Percentiles rank a stretch among this genome's conserved stretches.
Evolutionary conservation across 345 rosid species (phyloP).

Genomic region (Aquilaria sinensis): DNA sequence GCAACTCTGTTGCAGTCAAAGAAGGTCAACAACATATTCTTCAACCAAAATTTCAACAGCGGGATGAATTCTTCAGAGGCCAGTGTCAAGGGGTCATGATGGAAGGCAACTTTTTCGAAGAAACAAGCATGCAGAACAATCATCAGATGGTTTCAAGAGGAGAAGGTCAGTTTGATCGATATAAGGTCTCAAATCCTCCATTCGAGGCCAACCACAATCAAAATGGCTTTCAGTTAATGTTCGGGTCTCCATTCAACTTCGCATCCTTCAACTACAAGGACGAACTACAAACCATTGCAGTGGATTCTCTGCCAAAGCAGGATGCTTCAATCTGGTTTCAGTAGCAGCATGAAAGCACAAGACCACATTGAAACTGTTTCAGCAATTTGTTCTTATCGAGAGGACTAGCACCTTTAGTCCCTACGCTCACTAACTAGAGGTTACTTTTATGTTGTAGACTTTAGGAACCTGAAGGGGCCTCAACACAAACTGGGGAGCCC

Average conservation of each 20-base stretch:
- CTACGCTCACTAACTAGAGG: neutral
- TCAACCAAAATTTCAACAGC: conserved; percentile 50
- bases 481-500: conserved; percentile 17
- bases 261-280: conserved; percentile 64
- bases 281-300: conserved; percentile 46
- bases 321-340: conserved; percentile 71
- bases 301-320: conserved; percentile 57
- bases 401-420: neutral
- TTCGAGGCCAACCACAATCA: conserved; percentile 34
- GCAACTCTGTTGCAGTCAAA: conserved; percentile 14
- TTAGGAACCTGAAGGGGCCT: conserved; percentile 11
- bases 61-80: conserved; percentile 37
- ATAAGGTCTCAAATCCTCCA: conserved; percentile 34
- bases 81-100: conserved; percentile 43
- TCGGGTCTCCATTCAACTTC: conserved; percentile 60
- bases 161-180: conserved; percentile 38
- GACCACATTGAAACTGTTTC: neutral
- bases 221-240: conserved; percentile 44
- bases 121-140: conserved; percentile 37
- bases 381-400: conserved; percentile 3
- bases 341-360: conserved; percentile 8
- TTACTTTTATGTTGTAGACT: neutral
- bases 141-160: conserved; percentile 48
- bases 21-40: conserved; percentile 38
- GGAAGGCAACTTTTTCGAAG: conserved; percentile 51